Base-by-base conservation (phyloP, 257 asterid genomes). In the Salvia splendens region DNA sequence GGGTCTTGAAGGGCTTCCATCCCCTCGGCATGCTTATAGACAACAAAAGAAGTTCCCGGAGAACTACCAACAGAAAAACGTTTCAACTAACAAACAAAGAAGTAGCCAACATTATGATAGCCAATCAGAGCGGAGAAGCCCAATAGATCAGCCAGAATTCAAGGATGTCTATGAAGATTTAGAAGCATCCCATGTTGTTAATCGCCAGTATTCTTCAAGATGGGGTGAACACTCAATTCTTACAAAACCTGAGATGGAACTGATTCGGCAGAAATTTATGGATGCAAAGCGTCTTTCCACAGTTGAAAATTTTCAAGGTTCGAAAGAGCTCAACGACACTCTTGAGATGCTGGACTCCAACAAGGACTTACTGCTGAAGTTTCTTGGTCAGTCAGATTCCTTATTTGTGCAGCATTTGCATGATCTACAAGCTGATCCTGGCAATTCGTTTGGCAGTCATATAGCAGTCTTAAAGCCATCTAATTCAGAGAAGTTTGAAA, bases 161-260 rank as follows among this genome's bases (percentile, higher is more conserved):
- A 88, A 82, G 75, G 96, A 91, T 71, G 93, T 91, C 47, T 83
- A 85, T 52, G 99, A 88, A 82, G 98, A 94, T 74, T 71, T 82
- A 72, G 99, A 91, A 82, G 91, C 96, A 65, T 81, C 97, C 4
- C 95, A 86, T 80, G 75, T 79, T 40, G 79, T 61, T 4, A 82
- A 82, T 73, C 85, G 83, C 20, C 86, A 87, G n/a, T 82, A 67
- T 73, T 84, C 93, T 35, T 85, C 95, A 40, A 84, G 81, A 77
- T 79, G 91, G 92, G 83, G 61, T 49, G 76, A 80, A 28, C 81
- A 80, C 64, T 78, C 89, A 5, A 69, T 77, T 64, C 87, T 80
- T 20, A 61, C 80, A 38, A 75, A 80, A 58, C 80, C 91, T 66
- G 89, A 88, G 74, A 73, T 80, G 85, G 79, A 81, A 15, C 70